Conservation (phyloP, 768 basidiomycete species). For the Clavaria fumosa region DNA sequence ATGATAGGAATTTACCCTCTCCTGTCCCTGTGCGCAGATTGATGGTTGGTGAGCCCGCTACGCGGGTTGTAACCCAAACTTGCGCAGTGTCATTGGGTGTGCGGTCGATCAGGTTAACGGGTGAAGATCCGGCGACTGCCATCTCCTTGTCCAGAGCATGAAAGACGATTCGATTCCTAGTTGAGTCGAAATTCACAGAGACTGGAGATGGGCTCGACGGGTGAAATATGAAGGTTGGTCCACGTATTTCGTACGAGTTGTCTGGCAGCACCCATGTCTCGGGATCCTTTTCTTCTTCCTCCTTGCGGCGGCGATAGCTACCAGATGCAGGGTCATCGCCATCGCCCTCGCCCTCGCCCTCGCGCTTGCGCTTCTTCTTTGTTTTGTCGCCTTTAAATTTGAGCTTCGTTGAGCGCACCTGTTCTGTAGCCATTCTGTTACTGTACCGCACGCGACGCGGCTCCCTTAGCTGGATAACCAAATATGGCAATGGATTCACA, state of each 20-base stretch:
- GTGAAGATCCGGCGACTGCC: constrained; percentile 28
- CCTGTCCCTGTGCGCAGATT: constrained; percentile 80
- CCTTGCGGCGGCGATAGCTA: constrained; percentile 31
- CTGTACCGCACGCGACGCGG: no score
- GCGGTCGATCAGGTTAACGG: constrained; percentile 39
- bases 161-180: constrained; percentile 57
- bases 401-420: constrained; percentile 58
- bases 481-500: no score
- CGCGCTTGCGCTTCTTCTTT: constrained; percentile 68
- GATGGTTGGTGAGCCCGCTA: constrained; percentile 71
- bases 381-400: constrained; percentile 83
- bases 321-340: constrained; percentile 22
- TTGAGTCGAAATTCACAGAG: constrained; percentile 63
- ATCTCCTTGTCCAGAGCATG: constrained; percentile 47
- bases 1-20: constrained; percentile 82
- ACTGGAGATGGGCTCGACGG: constrained; percentile 69
- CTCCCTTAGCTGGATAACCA: no score
- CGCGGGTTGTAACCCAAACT: constrained; percentile 82
- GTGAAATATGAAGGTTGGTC: constrained; percentile 76
- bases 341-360: constrained; percentile 35
- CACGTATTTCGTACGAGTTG: constrained; percentile 56
- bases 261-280: constrained; percentile 75
- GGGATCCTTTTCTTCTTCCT: constrained; percentile 44
- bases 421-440: no score
- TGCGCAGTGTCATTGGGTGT: constrained; percentile 72